A percentile compares a stretch with the other conserved stretches of the same genome.
Evolutionary conservation across 2,329 filamentous ascomycete species (phyloP).

Genomic region (Cytospora paraplurivora): DNA sequence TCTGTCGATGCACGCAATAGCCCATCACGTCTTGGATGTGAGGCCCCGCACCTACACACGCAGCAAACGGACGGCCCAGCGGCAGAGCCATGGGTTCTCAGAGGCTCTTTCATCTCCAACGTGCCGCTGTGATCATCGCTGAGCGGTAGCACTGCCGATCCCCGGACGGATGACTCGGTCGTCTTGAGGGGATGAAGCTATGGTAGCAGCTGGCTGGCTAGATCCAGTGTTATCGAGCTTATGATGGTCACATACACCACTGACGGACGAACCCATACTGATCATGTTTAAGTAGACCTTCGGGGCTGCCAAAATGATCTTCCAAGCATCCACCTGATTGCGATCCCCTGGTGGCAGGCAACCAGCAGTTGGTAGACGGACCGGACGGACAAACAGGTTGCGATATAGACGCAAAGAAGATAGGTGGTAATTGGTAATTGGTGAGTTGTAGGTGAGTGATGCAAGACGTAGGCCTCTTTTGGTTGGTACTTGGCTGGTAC

Average conservation of each 20-base stretch:
- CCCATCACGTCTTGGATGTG: background rate
- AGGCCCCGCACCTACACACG: background rate
- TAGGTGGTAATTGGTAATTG: background rate
- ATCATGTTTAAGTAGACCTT: background rate
- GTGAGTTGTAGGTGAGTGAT: background rate
- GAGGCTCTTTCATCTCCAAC: background rate
- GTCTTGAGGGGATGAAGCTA: background rate
- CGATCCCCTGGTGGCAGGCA: background rate
- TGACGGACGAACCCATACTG: background rate
- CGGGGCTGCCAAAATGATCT: background rate
- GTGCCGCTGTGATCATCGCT: conserved; percentile 5
- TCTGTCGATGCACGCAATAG: background rate
- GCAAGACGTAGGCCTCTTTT: background rate
- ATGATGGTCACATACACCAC: too few relatives aligned
- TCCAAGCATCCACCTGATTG: background rate
- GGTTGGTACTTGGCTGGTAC: background rate
- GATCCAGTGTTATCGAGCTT: too few relatives aligned
- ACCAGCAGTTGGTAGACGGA: background rate
- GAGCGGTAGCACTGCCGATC: conserved; percentile 12
- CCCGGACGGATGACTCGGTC: conserved; percentile 7
- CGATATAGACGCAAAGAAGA: background rate
- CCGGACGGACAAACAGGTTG: background rate
- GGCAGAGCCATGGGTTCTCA: background rate
- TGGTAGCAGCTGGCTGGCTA: too few relatives aligned
- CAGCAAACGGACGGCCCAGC: background rate